Evolutionary conservation across 2,329 filamentous ascomycete genomes (phyloP).

Genomic region (Trichoderma lentiforme): DNA sequence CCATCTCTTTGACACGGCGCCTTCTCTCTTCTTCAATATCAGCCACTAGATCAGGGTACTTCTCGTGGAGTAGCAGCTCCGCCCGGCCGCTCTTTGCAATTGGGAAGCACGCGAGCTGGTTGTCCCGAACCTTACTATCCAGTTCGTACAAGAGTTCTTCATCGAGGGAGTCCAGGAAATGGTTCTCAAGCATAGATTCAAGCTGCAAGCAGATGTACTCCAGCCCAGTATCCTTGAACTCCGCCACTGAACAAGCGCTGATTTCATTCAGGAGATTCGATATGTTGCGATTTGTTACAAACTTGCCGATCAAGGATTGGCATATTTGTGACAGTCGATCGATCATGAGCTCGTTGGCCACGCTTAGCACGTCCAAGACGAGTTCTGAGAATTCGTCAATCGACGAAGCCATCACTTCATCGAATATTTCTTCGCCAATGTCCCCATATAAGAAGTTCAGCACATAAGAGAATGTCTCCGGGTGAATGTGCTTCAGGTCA

Average conservation of each 20-base stretch:
- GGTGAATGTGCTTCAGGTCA: constrained; percentile 77
- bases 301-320: constrained; percentile 76
- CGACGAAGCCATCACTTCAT: constrained; percentile 65
- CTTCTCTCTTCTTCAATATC: constrained; percentile 68
- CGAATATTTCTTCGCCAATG: constrained; percentile 74
- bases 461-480: constrained; percentile 72
- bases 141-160: constrained; percentile 78
- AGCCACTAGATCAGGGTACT: constrained; percentile 58
- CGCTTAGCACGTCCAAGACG: constrained; percentile 85
- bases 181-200: constrained; percentile 88
- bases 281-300: constrained; percentile 83
- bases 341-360: constrained; percentile 93
- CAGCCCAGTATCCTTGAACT: constrained; percentile 83
- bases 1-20: constrained; percentile 72
- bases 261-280: constrained; percentile 82
- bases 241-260: constrained; percentile 74
- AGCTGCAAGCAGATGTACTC: constrained; percentile 91
- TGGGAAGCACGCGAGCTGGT: constrained; percentile 75
- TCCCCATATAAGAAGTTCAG: constrained; percentile 82
- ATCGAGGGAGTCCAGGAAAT: constrained; percentile 80
- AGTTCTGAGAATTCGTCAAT: constrained; percentile 84
- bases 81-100: constrained; percentile 73
- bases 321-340: constrained; percentile 87
- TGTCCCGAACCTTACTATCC: constrained; percentile 73
- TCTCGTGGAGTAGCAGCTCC: constrained; percentile 62